Conservation (phyloP, 164 flowering plant species). For the Malania oleifera region DNA sequence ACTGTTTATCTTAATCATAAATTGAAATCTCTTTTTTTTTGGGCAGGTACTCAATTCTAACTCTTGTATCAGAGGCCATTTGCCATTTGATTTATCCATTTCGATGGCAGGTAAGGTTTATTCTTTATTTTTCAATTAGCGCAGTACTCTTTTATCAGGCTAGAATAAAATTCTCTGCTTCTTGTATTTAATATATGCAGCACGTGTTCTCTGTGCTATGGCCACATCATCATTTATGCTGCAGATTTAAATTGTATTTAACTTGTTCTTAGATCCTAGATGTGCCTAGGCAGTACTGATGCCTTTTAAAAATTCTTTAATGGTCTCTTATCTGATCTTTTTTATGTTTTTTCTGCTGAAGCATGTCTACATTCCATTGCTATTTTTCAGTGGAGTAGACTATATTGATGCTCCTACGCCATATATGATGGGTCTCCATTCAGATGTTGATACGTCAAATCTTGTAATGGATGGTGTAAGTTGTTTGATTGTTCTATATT, state of each 20-base stretch:
- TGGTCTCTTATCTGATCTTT: slow-evolving; percentile 29
- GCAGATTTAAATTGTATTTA: background rate
- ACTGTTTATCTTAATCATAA: slow-evolving; percentile 2
- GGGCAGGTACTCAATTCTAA: slow-evolving; percentile 83
- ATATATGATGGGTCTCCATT: slow-evolving; percentile 99
- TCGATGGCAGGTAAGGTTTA: slow-evolving; percentile 82
- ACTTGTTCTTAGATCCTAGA: background rate
- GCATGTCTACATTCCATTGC: slow-evolving; percentile 99
- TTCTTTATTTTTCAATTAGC: background rate
- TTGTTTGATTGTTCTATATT: slow-evolving; percentile 3
- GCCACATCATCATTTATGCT: background rate
- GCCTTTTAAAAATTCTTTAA: background rate
- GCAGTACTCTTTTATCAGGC: background rate
- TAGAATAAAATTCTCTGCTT: background rate
- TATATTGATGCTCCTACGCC: slow-evolving; percentile 99
- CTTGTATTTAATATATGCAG: background rate
- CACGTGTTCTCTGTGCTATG: background rate
- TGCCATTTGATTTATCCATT: slow-evolving; percentile 96
- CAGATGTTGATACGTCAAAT: slow-evolving; percentile 85
- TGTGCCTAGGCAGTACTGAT: slow-evolving; percentile 7
- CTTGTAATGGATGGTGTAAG: slow-evolving; percentile 98
- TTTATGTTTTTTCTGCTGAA: slow-evolving; percentile 59
- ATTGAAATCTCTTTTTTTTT: slow-evolving; percentile 12
- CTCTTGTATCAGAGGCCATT: slow-evolving; percentile 95
- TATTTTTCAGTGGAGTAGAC: slow-evolving; percentile 99